Evolutionary conservation across 805 yeast species (phyloP).

Genomic region (Kluyveromyces starmeri): DNA sequence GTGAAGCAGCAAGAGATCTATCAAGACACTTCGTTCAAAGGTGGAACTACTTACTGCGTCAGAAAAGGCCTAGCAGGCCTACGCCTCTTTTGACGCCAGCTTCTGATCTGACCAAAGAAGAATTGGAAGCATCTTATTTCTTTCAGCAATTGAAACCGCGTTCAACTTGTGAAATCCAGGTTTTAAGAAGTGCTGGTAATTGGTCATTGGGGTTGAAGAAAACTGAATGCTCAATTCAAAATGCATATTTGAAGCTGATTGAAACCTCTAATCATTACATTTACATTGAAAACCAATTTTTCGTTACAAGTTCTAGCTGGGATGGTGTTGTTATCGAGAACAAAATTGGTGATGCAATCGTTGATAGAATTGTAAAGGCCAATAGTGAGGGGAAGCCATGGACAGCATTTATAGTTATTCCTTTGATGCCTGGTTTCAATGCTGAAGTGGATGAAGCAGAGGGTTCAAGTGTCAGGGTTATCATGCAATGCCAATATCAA

Average conservation of each 20-base stretch:
- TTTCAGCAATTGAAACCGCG: slow-evolving; percentile 35
- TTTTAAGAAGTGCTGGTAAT: slow-evolving; percentile 77
- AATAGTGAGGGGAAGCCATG: slow-evolving; percentile 66
- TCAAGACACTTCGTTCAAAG: slow-evolving; percentile 94
- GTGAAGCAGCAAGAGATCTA: slow-evolving; percentile 88
- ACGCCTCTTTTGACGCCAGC: slow-evolving; percentile 93
- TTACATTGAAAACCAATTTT: slow-evolving; percentile 93
- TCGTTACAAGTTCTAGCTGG: slow-evolving; percentile 78
- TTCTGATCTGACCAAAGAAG: slow-evolving; percentile 69
- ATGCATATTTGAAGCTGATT: slow-evolving; percentile 82
- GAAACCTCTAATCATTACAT: slow-evolving; percentile 90
- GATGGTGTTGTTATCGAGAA: slow-evolving; percentile 81
- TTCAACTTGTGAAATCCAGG: slow-evolving; percentile 89
- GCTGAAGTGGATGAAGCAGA: slow-evolving; percentile 88
- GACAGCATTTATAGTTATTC: slow-evolving; percentile 88
- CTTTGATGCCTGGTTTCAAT: slow-evolving; percentile 96
- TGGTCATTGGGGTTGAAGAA: slow-evolving; percentile 91
- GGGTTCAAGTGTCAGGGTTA: slow-evolving; percentile 90
- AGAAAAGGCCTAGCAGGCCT: slow-evolving; percentile 87
- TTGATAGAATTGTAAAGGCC: slow-evolving; percentile 90
- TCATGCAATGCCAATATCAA: slow-evolving; percentile 93
- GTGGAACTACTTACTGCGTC: slow-evolving; percentile 90
- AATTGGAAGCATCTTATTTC: slow-evolving; percentile 45
- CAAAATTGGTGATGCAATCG: slow-evolving; percentile 87
- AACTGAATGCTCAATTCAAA: slow-evolving; percentile 83